Evolutionary conservation across 148 eudicot genomes (phyloP).

Genomic region (Camellia granthamiana): DNA sequence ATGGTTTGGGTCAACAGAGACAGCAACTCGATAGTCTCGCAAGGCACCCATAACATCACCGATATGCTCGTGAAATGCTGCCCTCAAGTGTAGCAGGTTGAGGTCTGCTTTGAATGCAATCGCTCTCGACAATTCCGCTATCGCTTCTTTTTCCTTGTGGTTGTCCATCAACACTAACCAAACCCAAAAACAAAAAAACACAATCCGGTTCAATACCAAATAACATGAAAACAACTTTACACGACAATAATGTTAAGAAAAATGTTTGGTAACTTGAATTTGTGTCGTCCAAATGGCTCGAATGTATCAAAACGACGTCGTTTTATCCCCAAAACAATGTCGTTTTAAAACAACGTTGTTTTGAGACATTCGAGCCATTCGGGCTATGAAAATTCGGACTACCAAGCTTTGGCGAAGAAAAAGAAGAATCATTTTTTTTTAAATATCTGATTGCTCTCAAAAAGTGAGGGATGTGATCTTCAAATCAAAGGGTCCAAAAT

Average conservation of each 20-base stretch:
- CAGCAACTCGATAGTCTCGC: slow-evolving; percentile 88
- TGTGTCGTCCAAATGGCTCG: no score
- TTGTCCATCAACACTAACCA: slow-evolving; percentile 89
- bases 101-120: slow-evolving; percentile 95
- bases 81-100: slow-evolving; percentile 80
- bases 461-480: background rate
- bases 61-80: slow-evolving; percentile 92
- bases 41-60: slow-evolving; percentile 74
- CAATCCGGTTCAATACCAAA: slow-evolving; percentile 8
- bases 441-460: no score
- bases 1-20: slow-evolving; percentile 93
- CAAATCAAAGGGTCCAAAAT: background rate
- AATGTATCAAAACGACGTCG: no score
- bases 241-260: no score
- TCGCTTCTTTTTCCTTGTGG: slow-evolving; percentile 89
- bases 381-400: no score
- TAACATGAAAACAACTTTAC: background rate
- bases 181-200: background rate
- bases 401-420: background rate
- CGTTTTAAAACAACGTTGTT: no score
- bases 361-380: no score
- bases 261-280: no score
- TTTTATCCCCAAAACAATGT: no score
- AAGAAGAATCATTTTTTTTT: background rate
- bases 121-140: slow-evolving; percentile 74